Base-by-base conservation (phyloP, 768 basidiomycete species). In the Exidia glandulosa region DNA sequence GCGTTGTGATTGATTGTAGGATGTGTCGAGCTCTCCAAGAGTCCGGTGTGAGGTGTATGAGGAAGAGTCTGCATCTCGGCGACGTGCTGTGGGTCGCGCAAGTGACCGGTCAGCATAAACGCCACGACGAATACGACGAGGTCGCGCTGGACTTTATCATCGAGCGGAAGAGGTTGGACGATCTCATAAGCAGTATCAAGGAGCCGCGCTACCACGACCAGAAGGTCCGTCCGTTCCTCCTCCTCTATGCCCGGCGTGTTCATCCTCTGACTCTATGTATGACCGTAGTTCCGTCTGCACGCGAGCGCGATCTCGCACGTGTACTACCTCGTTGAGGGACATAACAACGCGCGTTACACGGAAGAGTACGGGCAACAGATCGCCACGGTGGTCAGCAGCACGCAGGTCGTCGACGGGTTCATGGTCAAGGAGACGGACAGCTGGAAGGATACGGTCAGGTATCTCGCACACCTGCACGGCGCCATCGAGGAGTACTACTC, bases 71-170 rank as follows among this genome's bases (percentile, higher is more conserved):
- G 58, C 64, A 66, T n/a, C 57, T 77, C 19, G 75, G 75, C 1
- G 76, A 77, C 65, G 70, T 75, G 65, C 58, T 69, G 9, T 77
- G 76, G 75, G 66, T 77, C 2, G 76, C 75, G 7, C 9, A n/a
- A n/a, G n/a, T n/a, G n/a, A n/a, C 19, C 12, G 63, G 66, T 33
- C 56, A 65, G 57, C 55, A 37, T 1, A 69, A 59, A 59, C 13
- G 47, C 31, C 27, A 33, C n/a, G 47, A 57, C 7, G 34, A 57
- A 4, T 34, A 55, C 29, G 54, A 55, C 54, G 74, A 76, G 56
- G 70, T 71, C 60, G 75, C 76, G 12, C 60, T 77, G 47, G 75
- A 76, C 57, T 76, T 71, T 58, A 72, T 76, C 13, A 70, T 73
- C 9, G 76, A 77, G 68, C 62, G 76, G 57, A 77, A 77, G 63